Conservation (phyloP, 495 filamentous ascomycete species). For the Cladorrhinum samala region DNA sequence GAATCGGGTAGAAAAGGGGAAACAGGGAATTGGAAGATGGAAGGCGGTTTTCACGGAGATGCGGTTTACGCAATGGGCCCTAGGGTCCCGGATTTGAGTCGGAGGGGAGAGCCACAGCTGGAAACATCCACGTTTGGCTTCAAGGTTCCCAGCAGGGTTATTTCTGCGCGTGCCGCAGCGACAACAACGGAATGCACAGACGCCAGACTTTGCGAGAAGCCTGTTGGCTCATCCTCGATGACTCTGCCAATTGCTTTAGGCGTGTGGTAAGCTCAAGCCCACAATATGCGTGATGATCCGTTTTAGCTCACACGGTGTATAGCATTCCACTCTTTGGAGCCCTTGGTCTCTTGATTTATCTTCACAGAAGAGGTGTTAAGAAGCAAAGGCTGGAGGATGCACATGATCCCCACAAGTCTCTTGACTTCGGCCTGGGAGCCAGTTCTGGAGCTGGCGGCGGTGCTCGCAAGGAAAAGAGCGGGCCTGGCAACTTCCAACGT, state of each 20-base stretch:
- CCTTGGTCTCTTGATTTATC: slow-evolving; percentile 59
- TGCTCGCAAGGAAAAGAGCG: slow-evolving; percentile 42
- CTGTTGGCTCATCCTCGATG: slow-evolving; percentile 48
- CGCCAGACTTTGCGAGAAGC: slow-evolving; percentile 46
- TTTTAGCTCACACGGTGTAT: slow-evolving; percentile 23
- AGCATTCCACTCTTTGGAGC: slow-evolving; percentile 74
- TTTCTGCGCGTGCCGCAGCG: slow-evolving; percentile 14
- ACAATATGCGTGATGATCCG: slow-evolving; percentile 7
- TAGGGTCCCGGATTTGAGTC: slow-evolving; percentile 16
- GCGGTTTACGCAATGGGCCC: slow-evolving; percentile 23
- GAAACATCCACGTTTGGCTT: slow-evolving; percentile 11
- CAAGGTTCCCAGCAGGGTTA: slow-evolving; percentile 14
- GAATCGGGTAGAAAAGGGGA: slow-evolving; percentile 1
- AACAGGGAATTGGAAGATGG: slow-evolving; percentile 20
- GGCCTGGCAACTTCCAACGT: slow-evolving; percentile 47
- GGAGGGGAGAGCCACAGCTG: slow-evolving; percentile 5
- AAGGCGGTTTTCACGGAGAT: slow-evolving; percentile 14
- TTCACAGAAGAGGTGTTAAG: slow-evolving; percentile 70
- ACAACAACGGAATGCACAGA: slow-evolving; percentile 14
- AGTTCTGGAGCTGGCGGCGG: slow-evolving; percentile 20
- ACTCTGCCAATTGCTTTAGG: slow-evolving; percentile 74
- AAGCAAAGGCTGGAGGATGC: slow-evolving; percentile 73
- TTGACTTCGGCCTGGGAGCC: slow-evolving; percentile 80
- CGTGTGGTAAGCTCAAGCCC: slow-evolving; percentile 61
- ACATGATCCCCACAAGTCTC: slow-evolving; percentile 81